These are phyloP conservation scores for Aspergillus glaucus DNA, from an alignment of 2,329 filamentous ascomycete species.

Conservation along the genomic window DNA sequence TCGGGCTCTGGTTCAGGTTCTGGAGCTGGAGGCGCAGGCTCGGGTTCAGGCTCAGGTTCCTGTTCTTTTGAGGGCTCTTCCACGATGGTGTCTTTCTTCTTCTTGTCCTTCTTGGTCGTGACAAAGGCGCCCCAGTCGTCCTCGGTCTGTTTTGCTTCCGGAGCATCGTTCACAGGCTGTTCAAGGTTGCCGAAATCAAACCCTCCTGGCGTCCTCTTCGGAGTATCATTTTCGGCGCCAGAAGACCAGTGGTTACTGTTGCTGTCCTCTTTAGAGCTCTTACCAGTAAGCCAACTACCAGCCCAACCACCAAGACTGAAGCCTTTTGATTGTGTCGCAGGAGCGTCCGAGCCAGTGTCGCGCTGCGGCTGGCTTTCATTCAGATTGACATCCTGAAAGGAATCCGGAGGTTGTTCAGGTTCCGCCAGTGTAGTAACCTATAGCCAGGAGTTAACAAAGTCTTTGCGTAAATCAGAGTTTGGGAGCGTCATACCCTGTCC, in stretches of 20 bases:
- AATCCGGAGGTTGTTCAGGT: slow-evolving; percentile 37
- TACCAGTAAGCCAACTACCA: slow-evolving; percentile 53
- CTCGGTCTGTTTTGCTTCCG: slow-evolving; percentile 35
- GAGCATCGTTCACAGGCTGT: slow-evolving; percentile 37
- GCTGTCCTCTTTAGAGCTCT: slow-evolving; percentile 40
- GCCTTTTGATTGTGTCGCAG: slow-evolving; percentile 29
- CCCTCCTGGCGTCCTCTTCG: slow-evolving; percentile 25
- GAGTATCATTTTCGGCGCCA: slow-evolving; percentile 5
- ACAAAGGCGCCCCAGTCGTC: slow-evolving; percentile 33
- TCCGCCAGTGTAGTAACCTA: slow-evolving; percentile 10
- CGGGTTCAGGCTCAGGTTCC: slow-evolving; percentile 7
- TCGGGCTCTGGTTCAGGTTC: slow-evolving; percentile 19
- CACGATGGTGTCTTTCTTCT: slow-evolving; percentile 34
- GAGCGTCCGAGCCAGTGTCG: slow-evolving; percentile 48
- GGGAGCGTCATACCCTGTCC: slow-evolving; percentile 44
- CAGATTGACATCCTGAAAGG: slow-evolving; percentile 65
- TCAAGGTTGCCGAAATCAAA: slow-evolving; percentile 41
- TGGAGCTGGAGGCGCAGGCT: slow-evolving; percentile 5
- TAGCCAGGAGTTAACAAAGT: slow-evolving; percentile 2
- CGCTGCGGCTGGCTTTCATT: slow-evolving; percentile 54
- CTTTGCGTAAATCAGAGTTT: neutral
- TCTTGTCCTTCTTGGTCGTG: slow-evolving; percentile 36
- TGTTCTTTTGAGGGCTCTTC: slow-evolving; percentile 18
- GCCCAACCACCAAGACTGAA: slow-evolving; percentile 54
- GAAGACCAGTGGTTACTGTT: slow-evolving; percentile 36